Evolutionary conservation across 768 basidiomycete species (phyloP), one percentile per base, ranked within the genome.

Genomic region (Cubamyces lactineus): DNA sequence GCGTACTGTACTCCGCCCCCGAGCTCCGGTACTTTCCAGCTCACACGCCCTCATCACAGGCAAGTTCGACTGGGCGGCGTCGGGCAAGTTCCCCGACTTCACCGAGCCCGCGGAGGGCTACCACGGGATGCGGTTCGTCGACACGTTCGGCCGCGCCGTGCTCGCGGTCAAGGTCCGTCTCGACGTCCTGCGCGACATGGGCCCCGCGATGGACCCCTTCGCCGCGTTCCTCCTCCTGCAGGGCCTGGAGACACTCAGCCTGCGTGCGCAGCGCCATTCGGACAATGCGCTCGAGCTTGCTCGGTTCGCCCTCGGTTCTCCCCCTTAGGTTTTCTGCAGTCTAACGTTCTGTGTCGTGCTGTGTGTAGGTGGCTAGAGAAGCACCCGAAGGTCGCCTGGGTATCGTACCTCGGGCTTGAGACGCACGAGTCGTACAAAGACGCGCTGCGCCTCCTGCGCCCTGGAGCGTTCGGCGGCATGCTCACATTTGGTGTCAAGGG

Each of bases 401-500:
- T 93, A 1, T 87, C 86, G 0, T 95, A 94, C 69, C 81, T 86
- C 41, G 93, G 93, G 9, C 82, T 93, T 0, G 70, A 74, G 55
- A 74, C 71, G 2, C 93, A 95, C 71, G 72, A 77, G 0, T 87
- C 85, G 38, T 79, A 94, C 73, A 72, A 73, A 47, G 71, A 81
- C 2, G 92, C 91, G 13, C 78, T 81, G 67, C 76, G 80, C 57
- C 75, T 86, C 38, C 75, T 92, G 53, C 78, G 86, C 5, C 72
- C 72, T 24, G 78, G 81, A 53, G 74, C 77, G 1, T 93, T 79
- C 62, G 89, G 92, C 3, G 92, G 91, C 24, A 82, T 94, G 64
- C 75, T 95, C 48, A 89, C 81, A 73, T 93, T 95, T 66, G 93
- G 92, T 8, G 74, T 92, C 63, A 86, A 86, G 67, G 89, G 86